These are phyloP conservation scores for Anthoceros angustus DNA, from an alignment of 225 moss, liverwort and hornwort species.

Conservation along the genomic window DNA sequence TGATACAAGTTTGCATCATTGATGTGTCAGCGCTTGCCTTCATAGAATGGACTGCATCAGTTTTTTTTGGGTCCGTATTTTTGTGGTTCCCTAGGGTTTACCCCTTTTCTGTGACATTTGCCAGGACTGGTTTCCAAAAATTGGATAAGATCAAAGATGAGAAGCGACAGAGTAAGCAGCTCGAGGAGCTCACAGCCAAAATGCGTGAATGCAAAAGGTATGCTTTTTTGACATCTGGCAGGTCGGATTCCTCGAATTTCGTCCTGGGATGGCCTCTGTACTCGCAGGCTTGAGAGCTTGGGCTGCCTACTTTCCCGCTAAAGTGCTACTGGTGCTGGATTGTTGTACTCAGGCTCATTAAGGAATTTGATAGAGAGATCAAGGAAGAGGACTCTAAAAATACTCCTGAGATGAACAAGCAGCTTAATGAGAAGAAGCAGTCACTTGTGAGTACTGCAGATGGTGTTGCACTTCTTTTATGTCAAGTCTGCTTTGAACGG, in stretches of 20 bases:
- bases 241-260: neutral
- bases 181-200: slow-evolving; percentile 90
- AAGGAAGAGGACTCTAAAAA: slow-evolving; percentile 65
- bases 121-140: slow-evolving; percentile 81
- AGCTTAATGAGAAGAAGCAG: slow-evolving; percentile 83
- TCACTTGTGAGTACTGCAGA: slow-evolving; percentile 33
- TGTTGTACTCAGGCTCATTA: slow-evolving; percentile 53
- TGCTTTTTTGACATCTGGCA: neutral
- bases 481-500: neutral
- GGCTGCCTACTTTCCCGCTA: neutral
- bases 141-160: slow-evolving; percentile 88
- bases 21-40: neutral
- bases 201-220: slow-evolving; percentile 98
- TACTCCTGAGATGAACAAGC: slow-evolving; percentile 45
- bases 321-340: neutral
- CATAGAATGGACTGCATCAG: neutral
- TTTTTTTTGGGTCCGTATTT: neutral
- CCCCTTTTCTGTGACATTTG: neutral
- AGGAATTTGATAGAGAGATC: slow-evolving; percentile 85
- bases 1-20: no score
- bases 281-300: neutral
- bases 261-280: neutral
- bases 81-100: neutral
- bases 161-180: slow-evolving; percentile 65
- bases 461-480: neutral